Conservation (phyloP, 768 basidiomycete genomes). For the Hortiboletus flavorubellus region DNA sequence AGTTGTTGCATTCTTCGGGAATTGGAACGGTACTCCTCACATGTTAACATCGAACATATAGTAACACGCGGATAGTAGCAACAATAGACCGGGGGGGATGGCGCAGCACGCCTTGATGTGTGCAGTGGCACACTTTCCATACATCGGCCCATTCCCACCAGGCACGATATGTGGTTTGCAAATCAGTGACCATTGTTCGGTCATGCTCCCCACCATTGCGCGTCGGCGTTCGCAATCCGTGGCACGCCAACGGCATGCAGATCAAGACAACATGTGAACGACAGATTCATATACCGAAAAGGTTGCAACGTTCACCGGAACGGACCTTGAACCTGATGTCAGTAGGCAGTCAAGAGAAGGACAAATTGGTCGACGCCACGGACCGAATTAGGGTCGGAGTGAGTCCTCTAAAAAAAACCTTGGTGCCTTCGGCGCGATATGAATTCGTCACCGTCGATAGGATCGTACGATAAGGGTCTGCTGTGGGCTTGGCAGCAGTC, state of each 20-base stretch:
- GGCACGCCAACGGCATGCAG: neutral
- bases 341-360: neutral
- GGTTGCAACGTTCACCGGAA: constrained; percentile 84
- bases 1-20: neutral
- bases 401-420: constrained; percentile 75
- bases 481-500: neutral
- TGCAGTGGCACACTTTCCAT: neutral
- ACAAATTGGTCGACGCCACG: constrained; percentile 2
- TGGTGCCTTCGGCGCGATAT: constrained; percentile 59
- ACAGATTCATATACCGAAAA: constrained; percentile 71
- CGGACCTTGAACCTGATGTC: constrained; percentile 44
- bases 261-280: constrained; percentile 37
- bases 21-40: neutral
- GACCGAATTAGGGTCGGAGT: constrained; percentile 79
- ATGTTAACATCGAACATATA: neutral
- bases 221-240: neutral
- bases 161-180: neutral
- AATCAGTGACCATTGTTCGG: neutral
- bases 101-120: neutral
- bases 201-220: neutral
- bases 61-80: neutral
- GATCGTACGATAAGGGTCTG: constrained; percentile 58
- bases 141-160: neutral
- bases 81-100: neutral
- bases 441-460: constrained; percentile 56